These are phyloP conservation scores for Populus davidiana DNA, from an alignment of 345 rosid genomes.

Conservation along the genomic window DNA sequence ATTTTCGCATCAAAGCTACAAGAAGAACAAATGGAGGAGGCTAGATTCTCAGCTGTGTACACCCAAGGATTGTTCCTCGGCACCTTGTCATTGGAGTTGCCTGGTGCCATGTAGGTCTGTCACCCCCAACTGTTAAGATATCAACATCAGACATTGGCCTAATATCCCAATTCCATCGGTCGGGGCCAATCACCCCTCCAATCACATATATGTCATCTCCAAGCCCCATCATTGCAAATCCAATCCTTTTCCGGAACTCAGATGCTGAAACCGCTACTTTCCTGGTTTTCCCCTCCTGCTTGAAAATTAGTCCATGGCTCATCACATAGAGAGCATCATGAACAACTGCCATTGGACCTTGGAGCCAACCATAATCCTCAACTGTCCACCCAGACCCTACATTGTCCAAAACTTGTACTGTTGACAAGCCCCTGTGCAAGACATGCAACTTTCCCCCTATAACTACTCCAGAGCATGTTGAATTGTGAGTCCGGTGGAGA, in stretches of 20 bases:
- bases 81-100: slow-evolving; percentile 75
- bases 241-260: slow-evolving; percentile 81
- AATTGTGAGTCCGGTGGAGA: slow-evolving; percentile 80
- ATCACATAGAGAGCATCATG: slow-evolving; percentile 61
- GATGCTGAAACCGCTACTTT: slow-evolving; percentile 67
- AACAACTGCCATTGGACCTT: slow-evolving; percentile 87
- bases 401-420: slow-evolving; percentile 77
- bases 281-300: slow-evolving; percentile 52
- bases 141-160: slow-evolving; percentile 73
- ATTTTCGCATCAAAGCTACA: slow-evolving; percentile 21
- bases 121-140: slow-evolving; percentile 52
- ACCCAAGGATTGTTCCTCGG: slow-evolving; percentile 81
- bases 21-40: not conserved
- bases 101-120: slow-evolving; percentile 75
- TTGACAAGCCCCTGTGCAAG: slow-evolving; percentile 80
- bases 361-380: slow-evolving; percentile 73
- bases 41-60: slow-evolving; percentile 75
- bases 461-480: slow-evolving; percentile 83
- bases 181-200: slow-evolving; percentile 95
- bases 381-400: slow-evolving; percentile 65
- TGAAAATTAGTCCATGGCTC: slow-evolving; percentile 62
- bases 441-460: slow-evolving; percentile 72
- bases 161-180: slow-evolving; percentile 74
- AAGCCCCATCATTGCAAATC: slow-evolving; percentile 70
- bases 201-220: slow-evolving; percentile 69